Conservation (phyloP, 768 basidiomycete species). For the Mycena vulgaris region DNA sequence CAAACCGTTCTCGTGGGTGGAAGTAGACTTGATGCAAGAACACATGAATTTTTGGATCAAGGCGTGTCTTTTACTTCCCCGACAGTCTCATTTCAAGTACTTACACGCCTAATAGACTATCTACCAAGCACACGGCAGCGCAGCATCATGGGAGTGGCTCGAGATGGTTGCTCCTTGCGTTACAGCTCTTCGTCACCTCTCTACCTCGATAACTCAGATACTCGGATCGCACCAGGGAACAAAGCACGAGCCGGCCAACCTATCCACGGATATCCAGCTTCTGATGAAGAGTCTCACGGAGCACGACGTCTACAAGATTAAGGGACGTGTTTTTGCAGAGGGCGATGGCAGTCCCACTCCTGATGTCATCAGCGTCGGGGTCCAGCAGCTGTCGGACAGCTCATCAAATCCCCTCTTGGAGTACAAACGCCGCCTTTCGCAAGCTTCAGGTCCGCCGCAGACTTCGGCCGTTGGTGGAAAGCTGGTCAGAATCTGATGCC, state of each 20-base stretch:
- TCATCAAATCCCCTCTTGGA: background rate
- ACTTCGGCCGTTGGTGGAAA: no score
- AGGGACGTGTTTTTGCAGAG: constrained; percentile 1
- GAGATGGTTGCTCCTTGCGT: constrained; percentile 46
- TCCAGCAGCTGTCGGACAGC: constrained; percentile 8
- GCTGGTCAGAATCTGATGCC: no score
- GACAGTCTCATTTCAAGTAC: no score
- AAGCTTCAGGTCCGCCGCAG: no score
- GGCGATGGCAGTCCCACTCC: constrained; percentile 5
- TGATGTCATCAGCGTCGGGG: background rate
- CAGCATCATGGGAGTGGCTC: constrained; percentile 52
- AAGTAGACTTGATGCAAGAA: constrained; percentile 52
- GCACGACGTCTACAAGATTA: constrained; percentile 3
- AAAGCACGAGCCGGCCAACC: constrained; percentile 11
- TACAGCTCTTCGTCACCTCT: constrained; percentile 25
- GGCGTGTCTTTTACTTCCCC: no score
- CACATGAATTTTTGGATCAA: constrained; percentile 54
- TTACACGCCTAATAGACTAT: no score
- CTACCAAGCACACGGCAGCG: constrained; percentile 35
- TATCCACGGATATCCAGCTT: background rate
- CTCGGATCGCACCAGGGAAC: constrained; percentile 23
- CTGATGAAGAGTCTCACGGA: constrained; percentile 18
- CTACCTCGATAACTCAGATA: background rate
- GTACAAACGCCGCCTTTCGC: no score
- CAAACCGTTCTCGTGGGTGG: constrained; percentile 42